These are phyloP conservation scores for Staphylotrichum tortipilum DNA, from an alignment of 495 filamentous ascomycete genomes.

Conservation along the genomic window DNA sequence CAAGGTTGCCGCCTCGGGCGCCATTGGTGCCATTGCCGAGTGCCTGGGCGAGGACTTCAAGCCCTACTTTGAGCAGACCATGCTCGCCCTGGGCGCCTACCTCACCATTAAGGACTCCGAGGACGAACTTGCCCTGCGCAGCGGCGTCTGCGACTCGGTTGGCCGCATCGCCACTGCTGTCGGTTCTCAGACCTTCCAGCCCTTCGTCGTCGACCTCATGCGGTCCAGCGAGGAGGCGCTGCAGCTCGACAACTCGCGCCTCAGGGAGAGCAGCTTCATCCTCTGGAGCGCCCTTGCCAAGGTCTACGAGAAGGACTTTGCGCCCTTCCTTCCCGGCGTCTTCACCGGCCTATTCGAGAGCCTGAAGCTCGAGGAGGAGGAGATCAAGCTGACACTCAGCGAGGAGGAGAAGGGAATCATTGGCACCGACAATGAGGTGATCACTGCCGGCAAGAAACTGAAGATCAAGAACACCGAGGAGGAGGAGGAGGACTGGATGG, in stretches of 20 bases:
- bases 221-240: slow-evolving; percentile 84
- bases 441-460: slow-evolving; percentile 71
- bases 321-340: slow-evolving; percentile 75
- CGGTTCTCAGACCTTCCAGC: slow-evolving; percentile 76
- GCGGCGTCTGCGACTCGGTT: slow-evolving; percentile 82
- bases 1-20: slow-evolving; percentile 80
- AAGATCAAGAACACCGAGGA: slow-evolving; percentile 58
- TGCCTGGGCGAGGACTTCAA: slow-evolving; percentile 74
- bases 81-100: slow-evolving; percentile 76
- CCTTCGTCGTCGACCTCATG: slow-evolving; percentile 83
- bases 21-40: slow-evolving; percentile 80
- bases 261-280: slow-evolving; percentile 93
- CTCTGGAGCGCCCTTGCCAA: slow-evolving; percentile 91
- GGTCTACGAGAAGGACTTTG: slow-evolving; percentile 86
- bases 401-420: slow-evolving; percentile 70
- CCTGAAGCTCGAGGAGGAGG: slow-evolving; percentile 82
- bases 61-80: slow-evolving; percentile 81
- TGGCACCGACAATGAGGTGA: slow-evolving; percentile 54
- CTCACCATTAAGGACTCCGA: slow-evolving; percentile 78
- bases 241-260: slow-evolving; percentile 76
- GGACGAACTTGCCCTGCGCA: slow-evolving; percentile 83
- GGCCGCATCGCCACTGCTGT: slow-evolving; percentile 86
- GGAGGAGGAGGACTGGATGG: slow-evolving; percentile 51
- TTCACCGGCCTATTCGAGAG: slow-evolving; percentile 77
- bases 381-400: slow-evolving; percentile 69